Evolutionary conservation across 2,329 filamentous ascomycete genomes (phyloP).

Genomic region (Epichloe hybrida): DNA sequence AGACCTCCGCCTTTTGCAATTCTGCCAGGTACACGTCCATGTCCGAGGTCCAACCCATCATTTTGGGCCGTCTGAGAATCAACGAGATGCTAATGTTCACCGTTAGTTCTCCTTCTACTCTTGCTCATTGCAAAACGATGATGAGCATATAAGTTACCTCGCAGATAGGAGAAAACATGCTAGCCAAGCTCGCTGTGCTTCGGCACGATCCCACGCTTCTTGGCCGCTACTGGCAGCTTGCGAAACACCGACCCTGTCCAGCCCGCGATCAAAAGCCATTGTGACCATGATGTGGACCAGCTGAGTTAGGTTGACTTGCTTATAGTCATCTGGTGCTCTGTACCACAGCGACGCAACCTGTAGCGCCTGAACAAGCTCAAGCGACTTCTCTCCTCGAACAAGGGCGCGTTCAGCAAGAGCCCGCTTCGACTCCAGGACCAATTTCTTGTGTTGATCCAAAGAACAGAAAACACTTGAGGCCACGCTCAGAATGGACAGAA

Average conservation of each 20-base stretch:
- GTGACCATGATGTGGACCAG: neutral
- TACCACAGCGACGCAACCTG: slow-evolving; percentile 3
- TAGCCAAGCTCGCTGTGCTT: slow-evolving; percentile 2
- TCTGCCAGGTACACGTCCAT: neutral
- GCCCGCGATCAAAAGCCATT: neutral
- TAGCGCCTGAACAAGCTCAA: slow-evolving; percentile 3
- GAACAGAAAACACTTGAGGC: neutral
- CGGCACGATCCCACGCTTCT: slow-evolving; percentile 1
- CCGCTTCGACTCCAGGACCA: neutral
- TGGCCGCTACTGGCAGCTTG: neutral
- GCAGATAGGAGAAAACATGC: slow-evolving; percentile 2
- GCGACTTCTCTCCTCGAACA: slow-evolving; percentile 1
- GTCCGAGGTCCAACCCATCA: neutral
- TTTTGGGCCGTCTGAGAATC: neutral
- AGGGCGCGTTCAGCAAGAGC: slow-evolving; percentile 1
- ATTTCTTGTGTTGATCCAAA: neutral
- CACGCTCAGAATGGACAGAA: slow-evolving; percentile 2
- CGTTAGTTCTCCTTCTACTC: neutral
- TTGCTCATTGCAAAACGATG: neutral
- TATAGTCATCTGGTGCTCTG: neutral
- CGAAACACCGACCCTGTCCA: neutral
- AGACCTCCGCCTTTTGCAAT: neutral
- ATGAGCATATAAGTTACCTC: neutral
- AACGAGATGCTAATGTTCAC: neutral
- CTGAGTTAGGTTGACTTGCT: neutral